Percentiles rank a stretch among this genome's conserved stretches.
phyloP scores from a whole-genome alignment of 345 rosid genomes.

The Eutrema heterophyllum region DNA sequence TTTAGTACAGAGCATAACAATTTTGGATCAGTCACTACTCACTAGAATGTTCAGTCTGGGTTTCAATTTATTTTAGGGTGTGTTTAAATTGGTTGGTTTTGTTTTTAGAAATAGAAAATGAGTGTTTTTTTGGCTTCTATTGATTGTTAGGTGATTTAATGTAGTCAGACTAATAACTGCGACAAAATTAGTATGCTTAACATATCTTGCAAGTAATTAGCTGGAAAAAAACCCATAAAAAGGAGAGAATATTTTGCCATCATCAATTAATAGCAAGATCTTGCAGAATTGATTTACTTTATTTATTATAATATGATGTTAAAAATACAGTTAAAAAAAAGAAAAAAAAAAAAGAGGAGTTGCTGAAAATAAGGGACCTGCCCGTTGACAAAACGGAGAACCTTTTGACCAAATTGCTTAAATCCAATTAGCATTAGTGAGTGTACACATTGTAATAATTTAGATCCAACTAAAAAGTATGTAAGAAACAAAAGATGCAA shows the following conservation, averaged over 20 bases:
- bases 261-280: not conserved
- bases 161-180: not conserved
- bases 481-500: not conserved
- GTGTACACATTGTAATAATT: not conserved
- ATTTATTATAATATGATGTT: not conserved
- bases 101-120: not conserved
- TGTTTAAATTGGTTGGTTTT: not conserved
- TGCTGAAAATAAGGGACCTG: constrained; percentile 11
- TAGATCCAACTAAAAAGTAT: not conserved
- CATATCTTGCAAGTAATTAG: not conserved
- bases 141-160: not conserved
- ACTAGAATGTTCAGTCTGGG: not conserved
- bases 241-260: not conserved
- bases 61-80: not conserved
- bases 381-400: not conserved
- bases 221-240: not conserved
- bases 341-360: not conserved
- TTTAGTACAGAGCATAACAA: not conserved
- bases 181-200: not conserved
- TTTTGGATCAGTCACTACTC: not conserved
- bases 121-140: not conserved
- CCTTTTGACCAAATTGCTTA: constrained; percentile 7
- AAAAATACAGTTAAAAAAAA: not conserved
- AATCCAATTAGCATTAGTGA: not conserved
- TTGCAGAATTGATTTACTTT: not conserved